Percentiles rank a stretch among this genome's conserved stretches.
Evolutionary conservation across 495 filamentous ascomycete genomes (phyloP).

Genomic region (Hypoxylon subgilvum): DNA sequence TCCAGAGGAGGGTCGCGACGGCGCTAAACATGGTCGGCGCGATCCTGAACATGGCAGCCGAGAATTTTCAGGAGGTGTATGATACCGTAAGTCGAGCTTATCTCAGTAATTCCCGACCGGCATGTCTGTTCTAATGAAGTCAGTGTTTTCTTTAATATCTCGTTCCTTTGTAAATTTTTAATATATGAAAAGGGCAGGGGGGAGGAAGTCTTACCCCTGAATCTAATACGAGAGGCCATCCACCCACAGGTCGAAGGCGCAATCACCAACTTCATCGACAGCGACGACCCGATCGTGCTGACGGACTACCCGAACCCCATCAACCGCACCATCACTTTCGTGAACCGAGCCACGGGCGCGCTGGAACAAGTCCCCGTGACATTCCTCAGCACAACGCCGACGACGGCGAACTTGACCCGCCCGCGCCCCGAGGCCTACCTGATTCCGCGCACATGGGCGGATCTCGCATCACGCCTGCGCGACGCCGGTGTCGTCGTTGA

Average conservation of each 20-base stretch:
- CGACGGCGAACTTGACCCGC: constrained; percentile 41
- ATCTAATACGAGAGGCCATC: not conserved
- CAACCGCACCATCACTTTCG: constrained; percentile 34
- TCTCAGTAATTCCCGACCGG: not conserved
- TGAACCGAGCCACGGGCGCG: constrained; percentile 28
- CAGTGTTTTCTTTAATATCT: not conserved
- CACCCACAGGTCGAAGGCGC: constrained; percentile 32
- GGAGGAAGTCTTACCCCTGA: too few relatives aligned
- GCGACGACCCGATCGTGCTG: constrained; percentile 36
- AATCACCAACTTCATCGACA: constrained; percentile 34
- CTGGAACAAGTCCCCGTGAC: constrained; percentile 35
- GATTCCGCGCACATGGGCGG: constrained; percentile 41
- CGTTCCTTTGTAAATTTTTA: not conserved
- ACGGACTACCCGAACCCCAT: constrained; percentile 35
- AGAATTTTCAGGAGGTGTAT: constrained; percentile 39
- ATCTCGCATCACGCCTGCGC: constrained; percentile 36
- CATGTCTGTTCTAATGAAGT: not conserved
- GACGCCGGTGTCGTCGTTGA: constrained; percentile 39
- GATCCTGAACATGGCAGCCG: constrained; percentile 39
- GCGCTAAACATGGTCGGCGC: constrained; percentile 42
- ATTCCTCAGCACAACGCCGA: constrained; percentile 43
- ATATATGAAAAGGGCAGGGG: too few relatives aligned
- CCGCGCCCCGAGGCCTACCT: constrained; percentile 42
- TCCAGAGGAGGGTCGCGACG: constrained; percentile 40
- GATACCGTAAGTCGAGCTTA: constrained; percentile 8